Conservation (phyloP, 1,284 basidiomycete species). For the Moesziomyces sp. region DNA sequence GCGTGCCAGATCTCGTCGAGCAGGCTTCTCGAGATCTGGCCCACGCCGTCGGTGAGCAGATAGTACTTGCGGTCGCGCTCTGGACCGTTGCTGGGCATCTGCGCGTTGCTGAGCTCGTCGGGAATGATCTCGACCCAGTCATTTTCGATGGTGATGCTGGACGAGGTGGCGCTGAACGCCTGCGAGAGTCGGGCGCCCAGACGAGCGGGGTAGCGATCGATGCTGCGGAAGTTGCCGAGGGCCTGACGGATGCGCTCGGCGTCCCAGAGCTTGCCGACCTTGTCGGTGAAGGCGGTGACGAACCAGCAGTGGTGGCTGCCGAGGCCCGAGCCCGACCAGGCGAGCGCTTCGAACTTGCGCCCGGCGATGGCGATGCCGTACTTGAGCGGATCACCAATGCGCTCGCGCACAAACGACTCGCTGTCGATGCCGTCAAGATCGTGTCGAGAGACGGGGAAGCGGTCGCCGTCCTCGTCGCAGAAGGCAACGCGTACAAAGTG, state of each 20-base stretch:
- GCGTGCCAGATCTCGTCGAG: slow-evolving; percentile 30
- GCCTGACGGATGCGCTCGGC: slow-evolving; percentile 29
- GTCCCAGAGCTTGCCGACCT: slow-evolving; percentile 23
- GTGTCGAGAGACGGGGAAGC: slow-evolving; percentile 31
- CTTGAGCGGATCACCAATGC: slow-evolving; percentile 30
- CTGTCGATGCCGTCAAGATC: slow-evolving; percentile 31
- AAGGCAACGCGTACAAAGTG: slow-evolving; percentile 35
- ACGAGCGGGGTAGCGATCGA: slow-evolving; percentile 24
- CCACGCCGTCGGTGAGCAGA: slow-evolving; percentile 34
- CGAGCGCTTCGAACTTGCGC: slow-evolving; percentile 24
- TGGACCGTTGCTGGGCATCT: slow-evolving; percentile 4
- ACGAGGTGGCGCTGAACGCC: slow-evolving; percentile 40
- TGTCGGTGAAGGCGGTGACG: slow-evolving; percentile 30
- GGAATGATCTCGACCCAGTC: slow-evolving; percentile 26
- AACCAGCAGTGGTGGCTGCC: slow-evolving; percentile 41
- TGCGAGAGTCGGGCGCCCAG: slow-evolving; percentile 34
- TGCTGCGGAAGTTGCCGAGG: slow-evolving; percentile 22
- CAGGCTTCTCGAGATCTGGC: slow-evolving; percentile 24
- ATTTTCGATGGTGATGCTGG: slow-evolving; percentile 25
- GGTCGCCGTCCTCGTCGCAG: slow-evolving; percentile 35
- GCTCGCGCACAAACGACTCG: slow-evolving; percentile 34
- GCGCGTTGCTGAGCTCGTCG: slow-evolving; percentile 14
- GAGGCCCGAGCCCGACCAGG: slow-evolving; percentile 34
- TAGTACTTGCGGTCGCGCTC: slow-evolving; percentile 2
- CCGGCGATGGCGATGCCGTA: slow-evolving; percentile 31